Percentiles rank a stretch among this genome's conserved stretches.
These are phyloP conservation scores for Suhomyces guaymorum DNA, from an alignment of 1,139 yeast species.

Conservation along the genomic window DNA sequence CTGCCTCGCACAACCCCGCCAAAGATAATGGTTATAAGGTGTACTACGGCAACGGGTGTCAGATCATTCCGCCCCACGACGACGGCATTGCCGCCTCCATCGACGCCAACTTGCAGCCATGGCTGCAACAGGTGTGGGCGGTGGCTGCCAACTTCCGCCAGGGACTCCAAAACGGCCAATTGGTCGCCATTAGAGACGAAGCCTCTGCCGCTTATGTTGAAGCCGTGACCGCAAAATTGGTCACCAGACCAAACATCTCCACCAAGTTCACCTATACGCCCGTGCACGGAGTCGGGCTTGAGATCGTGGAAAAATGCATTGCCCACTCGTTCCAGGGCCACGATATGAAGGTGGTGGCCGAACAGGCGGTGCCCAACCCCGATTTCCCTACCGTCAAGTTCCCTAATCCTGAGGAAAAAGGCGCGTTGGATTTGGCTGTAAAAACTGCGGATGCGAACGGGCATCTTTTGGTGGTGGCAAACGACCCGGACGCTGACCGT, in stretches of 20 bases:
- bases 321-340: constrained; percentile 15
- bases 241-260: constrained; percentile 18
- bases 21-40: constrained; percentile 94
- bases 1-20: constrained; percentile 94
- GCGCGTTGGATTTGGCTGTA: constrained; percentile 79
- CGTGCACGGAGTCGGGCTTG: constrained; percentile 90
- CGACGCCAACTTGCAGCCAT: constrained; percentile 59
- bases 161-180: constrained; percentile 23
- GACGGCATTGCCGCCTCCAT: constrained; percentile 66
- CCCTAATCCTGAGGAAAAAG: constrained; percentile 96
- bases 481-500: constrained; percentile 96
- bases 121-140: constrained; percentile 54
- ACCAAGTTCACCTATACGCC: constrained; percentile 80
- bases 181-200: constrained; percentile 30
- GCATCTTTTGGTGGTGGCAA: constrained; percentile 68
- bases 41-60: constrained; percentile 91
- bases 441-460: constrained; percentile 48
- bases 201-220: constrained; percentile 39
- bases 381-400: constrained; percentile 80
- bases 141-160: constrained; percentile 33
- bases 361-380: constrained; percentile 80
- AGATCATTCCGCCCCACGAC: constrained; percentile 92
- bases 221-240: constrained; percentile 31
- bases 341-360: constrained; percentile 40
- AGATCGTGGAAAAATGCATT: constrained; percentile 36